Base-by-base conservation (phyloP, 1,139 yeast genomes). In the Geotrichum phurueaensis region DNA sequence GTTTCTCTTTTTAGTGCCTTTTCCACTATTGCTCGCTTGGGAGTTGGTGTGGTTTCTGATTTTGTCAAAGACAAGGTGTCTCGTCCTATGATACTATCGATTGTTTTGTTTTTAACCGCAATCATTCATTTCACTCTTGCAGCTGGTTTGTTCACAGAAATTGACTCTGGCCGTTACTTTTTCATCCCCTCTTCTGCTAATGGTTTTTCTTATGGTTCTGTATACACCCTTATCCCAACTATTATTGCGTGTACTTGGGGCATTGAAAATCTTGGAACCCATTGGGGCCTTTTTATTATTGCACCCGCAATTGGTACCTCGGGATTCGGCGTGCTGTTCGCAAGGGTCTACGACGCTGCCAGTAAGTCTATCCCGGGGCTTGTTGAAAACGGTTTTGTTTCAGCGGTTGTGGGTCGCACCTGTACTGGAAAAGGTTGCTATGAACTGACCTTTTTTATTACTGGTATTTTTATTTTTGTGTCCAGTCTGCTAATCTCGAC, bases 261-360 rank as follows among this genome's bases (percentile, higher is more conserved):
- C 0, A 83, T 89, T 47, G 92, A 88, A 60, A 82, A 89, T 57
- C 84, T 94, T 71, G 98, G 98, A 0, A 87, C 96, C 1, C 87
- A 95, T 1, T 94, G 97, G 92, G 98, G 98, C 2, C 78, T 89
- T 36, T 88, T 90, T 69, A 85, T 92, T 83, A 79, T 89, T 43
- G 96, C 96, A 0, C 97, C 98, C 0, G 97, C 98, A 0, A 66
- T 90, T 2, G 97, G 97, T 0, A 81, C 96, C 0, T 79, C 89
- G 6, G 66, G 82, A 0, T 89, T 81, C 69, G 94, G 96, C 1
- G 70, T 88, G 62, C 67, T 85, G 23, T 92, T 87, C 72, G 97
- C 97, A 0, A 71, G 74, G 36, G 76, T 84, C 33, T 85, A 82
- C 66, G 96, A 91, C 68, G 55, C 61, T 4, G 62, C 64, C 5